Conservation (phyloP, 305 asterid species). For the Plantago lanceolata region DNA sequence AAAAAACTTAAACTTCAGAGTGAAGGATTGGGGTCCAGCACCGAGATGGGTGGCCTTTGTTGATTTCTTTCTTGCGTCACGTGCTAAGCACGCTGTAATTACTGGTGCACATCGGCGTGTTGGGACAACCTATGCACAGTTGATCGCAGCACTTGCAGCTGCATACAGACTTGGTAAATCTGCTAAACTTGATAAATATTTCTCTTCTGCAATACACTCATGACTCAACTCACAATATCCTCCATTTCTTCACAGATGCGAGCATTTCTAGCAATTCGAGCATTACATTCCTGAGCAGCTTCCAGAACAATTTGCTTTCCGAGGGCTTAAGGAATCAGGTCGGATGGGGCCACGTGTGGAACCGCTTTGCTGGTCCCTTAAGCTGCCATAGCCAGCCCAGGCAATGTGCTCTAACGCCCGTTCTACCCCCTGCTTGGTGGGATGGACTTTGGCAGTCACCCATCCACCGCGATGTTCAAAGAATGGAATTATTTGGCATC, state of each 20-base stretch:
- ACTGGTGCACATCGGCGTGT: constrained; percentile 95
- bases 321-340: constrained; percentile 72
- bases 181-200: constrained; percentile 15
- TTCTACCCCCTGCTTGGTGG: constrained; percentile 97
- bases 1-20: constrained; percentile 48
- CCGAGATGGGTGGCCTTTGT: constrained; percentile 99
- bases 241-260: constrained; percentile 38
- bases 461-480: constrained; percentile 56
- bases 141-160: constrained; percentile 89
- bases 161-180: constrained; percentile 66
- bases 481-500: constrained; percentile 77
- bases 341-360: constrained; percentile 99
- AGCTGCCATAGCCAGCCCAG: constrained; percentile 61
- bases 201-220: constrained; percentile 10
- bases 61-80: constrained; percentile 94
- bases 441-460: constrained; percentile 98
- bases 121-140: constrained; percentile 85
- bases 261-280: constrained; percentile 34
- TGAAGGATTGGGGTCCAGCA: constrained; percentile 93
- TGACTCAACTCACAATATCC: constrained; percentile 8
- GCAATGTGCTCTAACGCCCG: constrained; percentile 83
- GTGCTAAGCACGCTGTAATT: constrained; percentile 67
- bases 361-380: constrained; percentile 76
- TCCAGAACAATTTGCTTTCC: constrained; percentile 62
- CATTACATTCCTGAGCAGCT: constrained; percentile 73